These are phyloP conservation scores for Pyrus pyrifolia DNA, from an alignment of 306 rosid genomes.

Conservation along the genomic window DNA sequence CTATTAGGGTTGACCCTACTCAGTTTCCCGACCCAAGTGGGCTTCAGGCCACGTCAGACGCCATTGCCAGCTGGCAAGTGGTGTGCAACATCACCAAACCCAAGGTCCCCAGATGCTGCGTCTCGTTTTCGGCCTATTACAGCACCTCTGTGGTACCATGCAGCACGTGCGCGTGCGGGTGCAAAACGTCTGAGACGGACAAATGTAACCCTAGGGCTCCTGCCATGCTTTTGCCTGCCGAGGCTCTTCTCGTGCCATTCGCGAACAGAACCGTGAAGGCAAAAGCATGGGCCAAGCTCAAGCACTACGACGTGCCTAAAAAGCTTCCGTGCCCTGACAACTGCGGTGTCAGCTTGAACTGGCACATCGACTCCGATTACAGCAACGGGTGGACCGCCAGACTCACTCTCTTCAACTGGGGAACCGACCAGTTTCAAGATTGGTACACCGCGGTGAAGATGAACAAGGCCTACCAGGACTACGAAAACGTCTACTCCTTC, in stretches of 20 bases:
- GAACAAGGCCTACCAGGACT: slow-evolving; percentile 35
- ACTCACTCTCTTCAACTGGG: slow-evolving; percentile 82
- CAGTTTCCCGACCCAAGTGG: slow-evolving; percentile 70
- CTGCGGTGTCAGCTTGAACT: slow-evolving; percentile 74
- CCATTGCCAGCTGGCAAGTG: slow-evolving; percentile 77
- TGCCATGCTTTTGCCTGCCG: slow-evolving; percentile 50
- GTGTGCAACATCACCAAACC: slow-evolving; percentile 71
- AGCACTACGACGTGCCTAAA: slow-evolving; percentile 27
- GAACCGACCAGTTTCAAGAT: slow-evolving; percentile 32
- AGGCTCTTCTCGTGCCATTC: slow-evolving; percentile 68
- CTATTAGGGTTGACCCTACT: slow-evolving; percentile 51
- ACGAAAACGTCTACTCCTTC: slow-evolving; percentile 59
- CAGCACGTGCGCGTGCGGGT: slow-evolving; percentile 84
- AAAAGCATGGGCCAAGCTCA: slow-evolving; percentile 66
- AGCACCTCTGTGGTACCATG: slow-evolving; percentile 73
- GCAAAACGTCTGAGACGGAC: slow-evolving; percentile 9
- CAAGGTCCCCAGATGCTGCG: slow-evolving; percentile 56
- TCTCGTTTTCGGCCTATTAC: slow-evolving; percentile 68
- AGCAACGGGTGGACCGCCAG: slow-evolving; percentile 74
- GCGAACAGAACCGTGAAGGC: slow-evolving; percentile 52
- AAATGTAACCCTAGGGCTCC: slow-evolving; percentile 35
- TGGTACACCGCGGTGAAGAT: slow-evolving; percentile 67
- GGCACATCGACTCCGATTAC: slow-evolving; percentile 68
- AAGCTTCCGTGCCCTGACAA: slow-evolving; percentile 67
- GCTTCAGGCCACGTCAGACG: slow-evolving; percentile 29